Percentiles rank a stretch among this genome's conserved stretches.
phyloP scores from a whole-genome alignment of 495 filamentous ascomycete species.

The Tuber borchii region DNA sequence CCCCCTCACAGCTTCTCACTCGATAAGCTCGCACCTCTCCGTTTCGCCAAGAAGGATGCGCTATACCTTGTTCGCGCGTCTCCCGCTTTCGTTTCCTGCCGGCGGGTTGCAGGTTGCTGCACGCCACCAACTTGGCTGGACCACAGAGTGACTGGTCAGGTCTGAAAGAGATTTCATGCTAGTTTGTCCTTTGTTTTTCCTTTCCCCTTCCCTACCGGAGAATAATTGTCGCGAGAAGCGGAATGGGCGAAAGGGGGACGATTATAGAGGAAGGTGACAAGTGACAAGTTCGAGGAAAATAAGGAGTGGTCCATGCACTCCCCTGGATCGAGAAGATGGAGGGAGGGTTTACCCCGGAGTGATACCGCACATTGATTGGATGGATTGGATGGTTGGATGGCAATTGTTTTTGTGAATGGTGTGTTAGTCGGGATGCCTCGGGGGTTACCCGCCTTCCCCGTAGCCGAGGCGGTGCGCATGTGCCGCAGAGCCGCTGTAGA shows the following conservation, averaged over 20 bases:
- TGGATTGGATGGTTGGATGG: neutral
- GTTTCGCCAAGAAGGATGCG: neutral
- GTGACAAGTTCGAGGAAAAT: neutral
- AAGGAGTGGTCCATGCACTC: conserved; percentile 3
- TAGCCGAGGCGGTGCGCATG: neutral
- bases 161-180: neutral
- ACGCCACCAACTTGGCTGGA: neutral
- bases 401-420: neutral
- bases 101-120: conserved; percentile 1
- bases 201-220: neutral
- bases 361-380: neutral
- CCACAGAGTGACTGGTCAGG: neutral
- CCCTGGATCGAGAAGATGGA: neutral
- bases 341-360: neutral
- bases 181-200: neutral
- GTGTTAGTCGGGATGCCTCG: neutral
- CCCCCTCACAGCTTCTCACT: neutral
- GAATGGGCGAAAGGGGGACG: neutral
- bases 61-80: neutral
- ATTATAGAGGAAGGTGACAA: neutral
- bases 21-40: neutral
- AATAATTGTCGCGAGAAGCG: neutral
- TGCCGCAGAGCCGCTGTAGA: conserved; percentile 1
- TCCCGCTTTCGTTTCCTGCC: conserved; percentile 3
- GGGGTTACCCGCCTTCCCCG: neutral